These are phyloP conservation scores for Verticillium longisporum DNA, from an alignment of 2,329 filamentous ascomycete genomes.

Conservation along the genomic window DNA sequence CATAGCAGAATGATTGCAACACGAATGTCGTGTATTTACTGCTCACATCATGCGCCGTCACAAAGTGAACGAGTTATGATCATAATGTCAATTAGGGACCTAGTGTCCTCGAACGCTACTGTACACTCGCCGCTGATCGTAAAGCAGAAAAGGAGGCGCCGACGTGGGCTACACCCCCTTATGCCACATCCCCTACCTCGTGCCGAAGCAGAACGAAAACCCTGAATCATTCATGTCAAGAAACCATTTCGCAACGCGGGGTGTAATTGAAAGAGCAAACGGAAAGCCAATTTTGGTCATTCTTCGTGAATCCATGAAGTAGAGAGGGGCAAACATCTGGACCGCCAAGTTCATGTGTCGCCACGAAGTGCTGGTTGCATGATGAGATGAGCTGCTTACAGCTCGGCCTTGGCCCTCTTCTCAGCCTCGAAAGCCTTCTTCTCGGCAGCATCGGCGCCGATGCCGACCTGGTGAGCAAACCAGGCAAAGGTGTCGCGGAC, in stretches of 20 bases:
- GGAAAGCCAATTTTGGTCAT: constrained; percentile 10
- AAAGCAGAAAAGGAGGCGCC: not conserved
- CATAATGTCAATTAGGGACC: not conserved
- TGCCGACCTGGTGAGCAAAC: constrained; percentile 39
- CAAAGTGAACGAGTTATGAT: not conserved
- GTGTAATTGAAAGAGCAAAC: constrained; percentile 3
- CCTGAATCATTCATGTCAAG: not conserved
- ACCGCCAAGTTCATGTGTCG: not conserved
- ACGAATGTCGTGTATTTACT: no score
- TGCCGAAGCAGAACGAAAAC: not conserved
- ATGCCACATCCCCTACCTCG: not conserved
- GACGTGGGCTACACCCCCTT: not conserved
- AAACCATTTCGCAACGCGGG: not conserved
- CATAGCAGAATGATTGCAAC: no score
- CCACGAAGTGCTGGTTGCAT: not conserved
- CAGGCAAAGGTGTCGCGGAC: constrained; percentile 43
- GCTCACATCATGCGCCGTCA: no score
- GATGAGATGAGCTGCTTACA: constrained; percentile 26
- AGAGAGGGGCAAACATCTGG: not conserved
- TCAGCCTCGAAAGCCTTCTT: constrained; percentile 35
- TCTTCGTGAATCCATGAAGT: constrained; percentile 6
- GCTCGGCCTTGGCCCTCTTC: constrained; percentile 37
- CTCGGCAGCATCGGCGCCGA: constrained; percentile 39
- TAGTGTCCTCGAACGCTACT: not conserved
- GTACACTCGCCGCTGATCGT: not conserved